These are phyloP conservation scores for Fraxinus xanthoxyloides DNA, from an alignment of 305 asterid species.

Conservation along the genomic window DNA sequence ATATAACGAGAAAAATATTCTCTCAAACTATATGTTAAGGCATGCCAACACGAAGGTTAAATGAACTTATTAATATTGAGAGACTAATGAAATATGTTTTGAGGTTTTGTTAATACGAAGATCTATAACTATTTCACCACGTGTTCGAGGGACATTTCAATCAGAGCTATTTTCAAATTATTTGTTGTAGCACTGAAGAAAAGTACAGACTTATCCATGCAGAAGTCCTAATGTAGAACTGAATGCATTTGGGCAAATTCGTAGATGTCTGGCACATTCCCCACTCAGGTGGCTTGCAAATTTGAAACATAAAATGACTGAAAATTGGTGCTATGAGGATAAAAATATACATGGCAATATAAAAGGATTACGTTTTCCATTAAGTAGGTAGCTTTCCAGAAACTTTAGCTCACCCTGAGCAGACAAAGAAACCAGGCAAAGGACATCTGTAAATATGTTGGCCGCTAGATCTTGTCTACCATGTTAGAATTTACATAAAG, in stretches of 20 bases:
- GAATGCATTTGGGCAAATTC: not conserved
- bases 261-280: not conserved
- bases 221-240: not conserved
- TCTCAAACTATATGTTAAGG: not conserved
- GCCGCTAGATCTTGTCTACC: constrained; percentile 35
- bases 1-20: not conserved
- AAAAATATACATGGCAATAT: not conserved
- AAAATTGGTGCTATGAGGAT: not conserved
- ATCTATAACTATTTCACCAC: not conserved
- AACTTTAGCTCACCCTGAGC: constrained; percentile 15
- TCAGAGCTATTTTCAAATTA: not conserved
- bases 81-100: not conserved
- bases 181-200: not conserved
- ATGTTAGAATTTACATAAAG: not conserved
- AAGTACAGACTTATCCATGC: not conserved
- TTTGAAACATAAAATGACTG: not conserved
- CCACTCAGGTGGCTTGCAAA: not conserved
- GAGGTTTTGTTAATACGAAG: not conserved
- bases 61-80: not conserved
- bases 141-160: not conserved
- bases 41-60: not conserved
- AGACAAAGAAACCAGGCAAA: constrained; percentile 26
- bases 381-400: constrained; percentile 13
- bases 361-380: not conserved
- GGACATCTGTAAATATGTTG: constrained; percentile 24